Percentiles rank a stretch among this genome's conserved stretches.
Conservation (phyloP, 2,329 filamentous ascomycete genomes). For the Arthrocladium fulminans region DNA sequence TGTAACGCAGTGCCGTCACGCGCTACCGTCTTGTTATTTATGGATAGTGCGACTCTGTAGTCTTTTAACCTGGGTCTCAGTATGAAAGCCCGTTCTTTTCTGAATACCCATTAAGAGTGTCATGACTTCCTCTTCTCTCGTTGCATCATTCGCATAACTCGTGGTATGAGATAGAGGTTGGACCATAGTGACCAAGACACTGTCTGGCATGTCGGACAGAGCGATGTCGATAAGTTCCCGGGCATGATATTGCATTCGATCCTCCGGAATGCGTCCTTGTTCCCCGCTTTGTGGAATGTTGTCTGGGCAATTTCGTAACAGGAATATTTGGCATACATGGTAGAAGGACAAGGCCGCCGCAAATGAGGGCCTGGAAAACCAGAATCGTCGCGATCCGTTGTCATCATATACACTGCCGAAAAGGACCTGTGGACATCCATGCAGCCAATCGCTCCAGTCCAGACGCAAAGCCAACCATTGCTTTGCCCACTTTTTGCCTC, state of each 20-base stretch:
- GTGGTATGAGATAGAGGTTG: conserved; percentile 9
- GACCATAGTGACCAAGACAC: conserved; percentile 4
- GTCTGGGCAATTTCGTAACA: neutral
- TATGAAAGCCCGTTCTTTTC: neutral
- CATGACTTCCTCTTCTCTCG: neutral
- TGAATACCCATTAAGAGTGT: neutral
- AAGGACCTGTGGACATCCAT: neutral
- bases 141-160: neutral
- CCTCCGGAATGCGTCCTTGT: neutral
- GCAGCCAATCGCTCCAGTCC: neutral
- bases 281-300: neutral
- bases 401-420: neutral
- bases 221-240: conserved; percentile 4
- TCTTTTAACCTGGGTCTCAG: neutral
- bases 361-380: neutral
- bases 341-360: neutral
- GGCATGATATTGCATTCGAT: conserved; percentile 4
- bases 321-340: neutral
- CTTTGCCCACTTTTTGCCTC: neutral
- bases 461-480: neutral
- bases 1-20: too few relatives aligned
- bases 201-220: conserved; percentile 7
- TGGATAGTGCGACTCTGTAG: neutral
- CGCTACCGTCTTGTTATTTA: too few relatives aligned
- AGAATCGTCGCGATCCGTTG: neutral